Evolutionary conservation across 2,329 filamentous ascomycete species (phyloP), one percentile per base, ranked within the genome.

Genomic region (Pseudocercospora vitis): DNA sequence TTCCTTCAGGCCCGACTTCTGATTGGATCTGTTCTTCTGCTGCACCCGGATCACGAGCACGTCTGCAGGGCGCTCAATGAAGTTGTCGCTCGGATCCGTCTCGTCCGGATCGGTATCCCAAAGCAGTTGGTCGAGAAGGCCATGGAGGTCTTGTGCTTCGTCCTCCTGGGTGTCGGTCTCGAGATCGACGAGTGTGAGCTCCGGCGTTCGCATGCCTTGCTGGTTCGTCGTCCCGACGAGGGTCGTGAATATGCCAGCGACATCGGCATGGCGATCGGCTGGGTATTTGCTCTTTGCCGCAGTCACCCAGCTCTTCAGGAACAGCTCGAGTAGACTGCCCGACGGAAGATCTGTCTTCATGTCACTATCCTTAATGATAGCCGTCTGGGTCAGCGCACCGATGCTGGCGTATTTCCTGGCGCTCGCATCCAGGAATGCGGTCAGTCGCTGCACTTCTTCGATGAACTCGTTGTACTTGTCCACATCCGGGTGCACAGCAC

Each of bases 351-450:
- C 51, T 2, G 26, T 46, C 18, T 21, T 28, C 7, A 40, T 42
- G 2, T 40, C 50, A 12, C 53, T 52, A 4, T 58, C 50, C 26
- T 59, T 60, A 33, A 69, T 56, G 21, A 60, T 24, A 7, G 63
- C 58, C 11, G 58, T 63, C 48, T 65, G 55, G 11, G 56, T 63
- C 21, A 86, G 69, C 1, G 74, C 73, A 59, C 80, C 79, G 4
- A 74, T 71, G 57, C 79, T 84, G 3, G 79, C 82, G 65, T 85
- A 86, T 1, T 80, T 76, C 52, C 83, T 76, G 37, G 78, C 70
- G 3, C 82, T 82, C 3, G 67, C 69, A 61, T 84, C 81, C 44
- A 86, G 67, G 50, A 85, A 83, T 3, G 82, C 81, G 74, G 85
- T 81, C 42, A 86, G 63, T 9, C 83, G 76, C 65, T 86, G 83